Conservation (phyloP, 805 yeast species). For the Pichia ethanolica region DNA sequence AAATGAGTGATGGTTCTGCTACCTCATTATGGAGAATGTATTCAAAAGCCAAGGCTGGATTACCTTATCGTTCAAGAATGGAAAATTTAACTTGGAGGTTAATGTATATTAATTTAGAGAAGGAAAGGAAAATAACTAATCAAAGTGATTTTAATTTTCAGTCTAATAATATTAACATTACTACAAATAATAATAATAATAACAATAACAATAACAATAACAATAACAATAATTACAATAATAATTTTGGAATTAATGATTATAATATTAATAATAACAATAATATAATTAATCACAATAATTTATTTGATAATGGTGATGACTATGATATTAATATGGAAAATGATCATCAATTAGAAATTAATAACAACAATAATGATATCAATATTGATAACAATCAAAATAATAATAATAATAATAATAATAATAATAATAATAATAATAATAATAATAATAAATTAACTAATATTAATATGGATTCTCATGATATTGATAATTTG, state of each 20-base stretch:
- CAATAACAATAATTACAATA: neutral
- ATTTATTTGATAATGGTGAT: neutral
- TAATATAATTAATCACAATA: neutral
- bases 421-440: neutral
- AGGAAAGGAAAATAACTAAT: slow-evolving; percentile 5
- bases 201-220: neutral
- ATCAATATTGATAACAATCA: neutral
- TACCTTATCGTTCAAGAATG: slow-evolving; percentile 72
- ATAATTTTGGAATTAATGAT: neutral
- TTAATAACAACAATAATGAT: neutral
- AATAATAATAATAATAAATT: neutral
- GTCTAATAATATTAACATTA: neutral
- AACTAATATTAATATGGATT: neutral
- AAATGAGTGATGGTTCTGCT: slow-evolving; percentile 31
- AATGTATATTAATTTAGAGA: slow-evolving; percentile 48
- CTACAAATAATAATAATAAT: neutral
- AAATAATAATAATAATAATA: neutral
- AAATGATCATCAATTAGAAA: neutral
- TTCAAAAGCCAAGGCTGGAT: slow-evolving; percentile 60
- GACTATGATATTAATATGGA: neutral
- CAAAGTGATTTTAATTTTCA: too few relatives aligned
- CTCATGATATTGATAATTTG: neutral
- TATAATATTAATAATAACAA: neutral
- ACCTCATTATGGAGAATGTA: slow-evolving; percentile 76
- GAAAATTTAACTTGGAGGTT: slow-evolving; percentile 84